Evolutionary conservation across 176 grass and related monocot genomes (phyloP), one percentile per base, ranked within the genome.

Genomic region (Eremochloa ophiuroides): DNA sequence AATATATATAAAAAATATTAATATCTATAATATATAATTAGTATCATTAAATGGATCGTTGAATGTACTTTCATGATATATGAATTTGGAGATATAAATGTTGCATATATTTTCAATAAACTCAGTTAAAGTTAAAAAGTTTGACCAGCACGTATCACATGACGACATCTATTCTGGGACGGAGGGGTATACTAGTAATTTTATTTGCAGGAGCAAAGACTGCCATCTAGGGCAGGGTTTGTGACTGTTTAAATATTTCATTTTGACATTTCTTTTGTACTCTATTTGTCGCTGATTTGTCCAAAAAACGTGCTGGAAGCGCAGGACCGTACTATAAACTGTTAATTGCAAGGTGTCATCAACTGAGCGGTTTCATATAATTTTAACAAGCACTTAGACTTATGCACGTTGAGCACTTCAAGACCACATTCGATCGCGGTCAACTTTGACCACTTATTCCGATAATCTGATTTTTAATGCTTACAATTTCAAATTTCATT

Each of bases 291-390:
- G 18, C 41, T 80, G 50, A 75, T 75, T 68, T 75, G 23, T n/a
- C 38, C 60, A 43, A 17, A 10, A 53, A 53, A 88, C 82, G 82
- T 84, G 82, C 62, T 70, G 50, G 34, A 60, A 34, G 38, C 63
- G n/a, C 18, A 40, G 22, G 28, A 56, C 47, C 28, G 39, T 79
- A 69, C 25, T 34, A 20, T 62, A 13, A 79, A 60, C 26, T 46
- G 59, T 31, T 35, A 73, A 16, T 66, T 37, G 35, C 77, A 20
- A 65, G 7, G 5, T 28, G 23, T 58, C 43, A 15, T 61, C 20
- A n/a, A 33, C 16, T 18, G 44, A 62, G 53, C 6, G 18, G 29
- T 75, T 27, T 34, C 41, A 40, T 2, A 27, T 61, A 16, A 5
- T 17, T 61, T 7, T 61, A 27, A 5, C 1, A 25, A 1, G 15